Percentiles rank a stretch among this genome's conserved stretches.
phyloP scores from a whole-genome alignment of 805 yeast genomes.

The Candida manassasensis region DNA sequence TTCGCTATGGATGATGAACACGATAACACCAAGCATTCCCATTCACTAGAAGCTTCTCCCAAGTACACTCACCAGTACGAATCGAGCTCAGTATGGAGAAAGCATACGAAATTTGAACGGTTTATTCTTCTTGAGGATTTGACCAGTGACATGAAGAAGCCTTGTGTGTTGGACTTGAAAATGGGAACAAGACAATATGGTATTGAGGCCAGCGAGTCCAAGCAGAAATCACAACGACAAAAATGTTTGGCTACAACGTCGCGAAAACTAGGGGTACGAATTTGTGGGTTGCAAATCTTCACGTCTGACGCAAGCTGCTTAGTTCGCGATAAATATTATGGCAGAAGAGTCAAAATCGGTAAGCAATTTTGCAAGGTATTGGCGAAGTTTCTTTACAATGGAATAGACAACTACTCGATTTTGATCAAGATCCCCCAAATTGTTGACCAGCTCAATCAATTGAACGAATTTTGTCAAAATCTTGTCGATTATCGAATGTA shows the following conservation, averaged over 20 bases:
- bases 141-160: slow-evolving; percentile 73
- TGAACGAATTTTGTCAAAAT: slow-evolving; percentile 49
- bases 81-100: slow-evolving; percentile 16
- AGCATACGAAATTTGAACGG: slow-evolving; percentile 61
- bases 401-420: slow-evolving; percentile 53
- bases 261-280: slow-evolving; percentile 76
- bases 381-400: slow-evolving; percentile 77
- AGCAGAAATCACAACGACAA: slow-evolving; percentile 70
- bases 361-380: slow-evolving; percentile 71
- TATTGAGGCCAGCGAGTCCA: slow-evolving; percentile 73
- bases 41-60: slow-evolving; percentile 2
- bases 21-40: neutral
- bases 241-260: slow-evolving; percentile 85
- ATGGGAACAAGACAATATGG: slow-evolving; percentile 99
- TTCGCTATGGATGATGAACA: slow-evolving; percentile 36
- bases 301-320: slow-evolving; percentile 40
- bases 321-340: slow-evolving; percentile 87
- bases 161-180: slow-evolving; percentile 90
- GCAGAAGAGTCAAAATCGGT: slow-evolving; percentile 70
- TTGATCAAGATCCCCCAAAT: slow-evolving; percentile 63
- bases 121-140: slow-evolving; percentile 87
- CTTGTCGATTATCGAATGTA: slow-evolving; percentile 80
- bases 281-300: slow-evolving; percentile 86
- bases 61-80: neutral
- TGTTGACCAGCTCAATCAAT: slow-evolving; percentile 53